Percentiles rank a stretch among this genome's conserved stretches.
These are phyloP conservation scores for Acer saccharum DNA, from an alignment of 345 rosid species.

Conservation along the genomic window DNA sequence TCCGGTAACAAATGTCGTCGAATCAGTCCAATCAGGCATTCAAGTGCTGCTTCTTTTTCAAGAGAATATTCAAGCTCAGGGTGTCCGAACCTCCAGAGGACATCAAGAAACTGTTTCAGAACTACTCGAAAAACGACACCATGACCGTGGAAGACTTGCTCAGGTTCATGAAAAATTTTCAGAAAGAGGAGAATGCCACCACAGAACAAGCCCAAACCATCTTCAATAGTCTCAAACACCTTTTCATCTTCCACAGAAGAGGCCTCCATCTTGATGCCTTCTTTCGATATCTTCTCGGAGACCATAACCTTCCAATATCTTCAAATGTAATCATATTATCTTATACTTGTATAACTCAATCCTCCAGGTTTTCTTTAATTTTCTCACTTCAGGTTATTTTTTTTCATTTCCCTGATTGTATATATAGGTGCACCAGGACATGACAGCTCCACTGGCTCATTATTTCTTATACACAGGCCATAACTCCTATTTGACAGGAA, in stretches of 20 bases:
- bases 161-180: conserved; percentile 46
- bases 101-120: conserved; percentile 30
- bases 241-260: conserved; percentile 47
- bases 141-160: conserved; percentile 44
- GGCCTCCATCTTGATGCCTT: conserved; percentile 56
- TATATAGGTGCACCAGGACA: conserved; percentile 73
- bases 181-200: conserved; percentile 39
- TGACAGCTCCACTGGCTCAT: conserved; percentile 73
- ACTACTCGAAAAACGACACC: conserved; percentile 42
- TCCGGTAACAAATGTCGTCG: background rate
- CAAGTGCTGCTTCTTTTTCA: conserved; percentile 53
- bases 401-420: background rate
- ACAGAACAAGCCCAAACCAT: conserved; percentile 48
- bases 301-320: conserved; percentile 36
- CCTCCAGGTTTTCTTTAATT: background rate
- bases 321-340: conserved; percentile 27
- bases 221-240: conserved; percentile 55
- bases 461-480: conserved; percentile 84
- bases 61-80: conserved; percentile 48
- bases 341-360: background rate
- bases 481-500: conserved; percentile 87
- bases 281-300: conserved; percentile 57
- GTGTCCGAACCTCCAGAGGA: conserved; percentile 47
- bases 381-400: background rate
- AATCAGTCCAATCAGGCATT: conserved; percentile 27